These are phyloP conservation scores for Naegleria fowleri DNA, from an alignment of 208 protist species.

Conservation along the genomic window DNA sequence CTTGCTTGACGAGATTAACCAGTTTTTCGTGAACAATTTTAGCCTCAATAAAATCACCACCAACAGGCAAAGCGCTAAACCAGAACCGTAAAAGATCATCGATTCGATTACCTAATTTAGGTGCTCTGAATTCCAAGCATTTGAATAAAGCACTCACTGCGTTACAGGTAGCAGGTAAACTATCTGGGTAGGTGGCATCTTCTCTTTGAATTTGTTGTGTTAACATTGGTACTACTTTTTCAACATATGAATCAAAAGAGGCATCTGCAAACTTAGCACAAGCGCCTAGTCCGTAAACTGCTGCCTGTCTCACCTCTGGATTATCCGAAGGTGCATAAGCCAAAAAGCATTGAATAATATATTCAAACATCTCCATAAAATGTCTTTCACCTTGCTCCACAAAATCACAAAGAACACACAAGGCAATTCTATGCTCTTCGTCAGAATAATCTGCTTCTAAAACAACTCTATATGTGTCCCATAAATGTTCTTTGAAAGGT, in stretches of 20 bases:
- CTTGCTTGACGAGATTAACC: background rate
- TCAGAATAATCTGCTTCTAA: background rate
- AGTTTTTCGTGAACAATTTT: constrained; percentile 21
- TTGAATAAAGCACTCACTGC: constrained; percentile 17
- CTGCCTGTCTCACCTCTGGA: constrained; percentile 16
- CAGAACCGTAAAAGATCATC: background rate
- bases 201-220: background rate
- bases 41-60: constrained; percentile 4
- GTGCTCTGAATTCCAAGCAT: background rate
- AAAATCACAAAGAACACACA: constrained; percentile 20
- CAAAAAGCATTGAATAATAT: background rate
- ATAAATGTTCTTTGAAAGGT: background rate
- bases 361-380: background rate
- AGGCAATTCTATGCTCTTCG: background rate
- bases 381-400: background rate
- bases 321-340: background rate
- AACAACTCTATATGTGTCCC: background rate
- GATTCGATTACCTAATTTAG: background rate
- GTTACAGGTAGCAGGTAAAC: background rate
- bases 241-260: background rate
- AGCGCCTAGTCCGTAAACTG: constrained; percentile 11
- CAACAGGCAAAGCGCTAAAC: background rate
- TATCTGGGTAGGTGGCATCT: background rate
- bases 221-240: background rate
- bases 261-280: background rate